Evolutionary conservation across 345 rosid species (phyloP).

Genomic region (Luvunga scandens): DNA sequence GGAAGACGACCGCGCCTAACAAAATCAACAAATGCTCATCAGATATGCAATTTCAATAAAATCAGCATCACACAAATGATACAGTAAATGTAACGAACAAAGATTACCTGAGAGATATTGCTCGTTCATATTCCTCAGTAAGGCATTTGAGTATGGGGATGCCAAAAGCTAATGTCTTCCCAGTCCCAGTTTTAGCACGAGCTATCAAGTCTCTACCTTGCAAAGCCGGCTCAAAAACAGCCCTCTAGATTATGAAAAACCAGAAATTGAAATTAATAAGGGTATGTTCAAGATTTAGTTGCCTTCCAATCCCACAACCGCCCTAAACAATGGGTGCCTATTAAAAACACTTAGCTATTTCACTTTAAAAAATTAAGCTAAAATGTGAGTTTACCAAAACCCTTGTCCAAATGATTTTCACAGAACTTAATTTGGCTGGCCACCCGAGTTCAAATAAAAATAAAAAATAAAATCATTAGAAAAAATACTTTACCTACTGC

Average conservation of each 20-base stretch:
- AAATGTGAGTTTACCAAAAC: no score
- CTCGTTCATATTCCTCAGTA: slow-evolving; percentile 53
- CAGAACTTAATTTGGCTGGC: no score
- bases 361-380: no score
- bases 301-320: neutral
- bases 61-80: neutral
- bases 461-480: no score
- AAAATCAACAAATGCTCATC: slow-evolving; percentile 2
- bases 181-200: slow-evolving; percentile 99
- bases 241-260: slow-evolving; percentile 45
- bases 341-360: no score
- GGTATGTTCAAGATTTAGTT: neutral
- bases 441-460: no score
- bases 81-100: neutral
- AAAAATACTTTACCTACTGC: neutral
- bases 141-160: slow-evolving; percentile 84
- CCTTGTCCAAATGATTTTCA: no score
- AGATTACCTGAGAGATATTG: slow-evolving; percentile 51
- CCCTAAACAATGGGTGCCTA: no score
- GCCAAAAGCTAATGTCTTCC: slow-evolving; percentile 98
- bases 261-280: neutral
- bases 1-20: slow-evolving; percentile 73
- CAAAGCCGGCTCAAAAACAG: slow-evolving; percentile 82
- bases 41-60: slow-evolving; percentile 8
- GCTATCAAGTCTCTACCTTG: slow-evolving; percentile 89